These are phyloP conservation scores for Orbilia blumenaviensis DNA, from an alignment of 2,329 filamentous ascomycete genomes.

Conservation along the genomic window DNA sequence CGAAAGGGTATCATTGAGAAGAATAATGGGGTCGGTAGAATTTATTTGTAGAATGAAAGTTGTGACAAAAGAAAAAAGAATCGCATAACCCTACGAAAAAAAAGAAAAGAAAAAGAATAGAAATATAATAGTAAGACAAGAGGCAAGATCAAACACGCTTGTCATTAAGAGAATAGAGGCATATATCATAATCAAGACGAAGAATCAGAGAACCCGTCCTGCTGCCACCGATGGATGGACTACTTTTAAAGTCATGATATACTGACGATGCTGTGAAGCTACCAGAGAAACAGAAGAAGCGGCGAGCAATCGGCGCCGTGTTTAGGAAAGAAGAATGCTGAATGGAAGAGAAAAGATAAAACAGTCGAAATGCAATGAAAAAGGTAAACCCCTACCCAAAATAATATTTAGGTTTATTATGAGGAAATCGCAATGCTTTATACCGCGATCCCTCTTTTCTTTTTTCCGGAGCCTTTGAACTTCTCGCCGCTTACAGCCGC, in stretches of 20 bases:
- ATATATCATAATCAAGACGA: constrained; percentile 28
- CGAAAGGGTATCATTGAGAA: constrained; percentile 27
- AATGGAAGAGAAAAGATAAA: not conserved
- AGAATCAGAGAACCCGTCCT: not conserved
- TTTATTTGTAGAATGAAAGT: not conserved
- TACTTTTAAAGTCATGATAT: constrained; percentile 44
- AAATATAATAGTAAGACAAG: constrained; percentile 3
- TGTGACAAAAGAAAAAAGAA: constrained; percentile 7
- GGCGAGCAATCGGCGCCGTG: constrained; percentile 6
- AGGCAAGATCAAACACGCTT: constrained; percentile 30
- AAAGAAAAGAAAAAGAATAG: not conserved
- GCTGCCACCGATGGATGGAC: constrained; percentile 9
- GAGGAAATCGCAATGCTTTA: too few species aligned
- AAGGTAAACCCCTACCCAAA: not conserved
- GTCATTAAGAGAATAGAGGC: constrained; percentile 39
- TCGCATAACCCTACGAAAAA: constrained; percentile 14
- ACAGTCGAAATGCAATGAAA: constrained; percentile 9
- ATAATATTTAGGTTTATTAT: too few species aligned
- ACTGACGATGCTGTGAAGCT: constrained; percentile 24
- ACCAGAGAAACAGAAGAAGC: constrained; percentile 28
- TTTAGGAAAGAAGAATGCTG: not conserved
- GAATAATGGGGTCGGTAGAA: not conserved
- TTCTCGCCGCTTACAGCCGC: constrained; percentile 25
- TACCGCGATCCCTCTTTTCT: constrained; percentile 58
- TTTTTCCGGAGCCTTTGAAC: constrained; percentile 55